Evolutionary conservation across 495 filamentous ascomycete species (phyloP).

Genomic region (Aspergillus sclerotioniger): DNA sequence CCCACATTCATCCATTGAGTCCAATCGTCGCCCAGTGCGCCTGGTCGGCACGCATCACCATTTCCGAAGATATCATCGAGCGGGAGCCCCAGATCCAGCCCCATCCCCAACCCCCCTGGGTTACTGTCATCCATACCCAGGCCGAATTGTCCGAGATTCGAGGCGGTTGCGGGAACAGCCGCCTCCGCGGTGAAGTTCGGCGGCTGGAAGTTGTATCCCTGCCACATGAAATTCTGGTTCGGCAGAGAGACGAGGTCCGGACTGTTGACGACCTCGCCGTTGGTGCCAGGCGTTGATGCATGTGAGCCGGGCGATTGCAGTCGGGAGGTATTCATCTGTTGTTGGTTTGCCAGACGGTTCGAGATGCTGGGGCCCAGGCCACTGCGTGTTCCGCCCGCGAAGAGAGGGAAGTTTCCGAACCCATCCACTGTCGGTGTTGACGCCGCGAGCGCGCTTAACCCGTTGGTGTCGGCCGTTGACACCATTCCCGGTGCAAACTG

Average conservation of each 20-base stretch:
- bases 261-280: constrained; percentile 35
- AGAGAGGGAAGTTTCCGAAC: constrained; percentile 29
- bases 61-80: constrained; percentile 48
- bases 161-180: constrained; percentile 21
- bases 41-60: constrained; percentile 22
- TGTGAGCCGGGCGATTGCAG: constrained; percentile 38
- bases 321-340: constrained; percentile 28
- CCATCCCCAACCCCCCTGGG: constrained; percentile 31
- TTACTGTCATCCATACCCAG: constrained; percentile 33
- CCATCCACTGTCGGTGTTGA: constrained; percentile 29
- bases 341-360: constrained; percentile 25
- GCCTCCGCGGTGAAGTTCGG: constrained; percentile 21
- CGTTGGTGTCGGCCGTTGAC: constrained; percentile 18
- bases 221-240: constrained; percentile 46
- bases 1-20: constrained; percentile 43
- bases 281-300: constrained; percentile 27
- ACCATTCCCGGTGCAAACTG: constrained; percentile 19
- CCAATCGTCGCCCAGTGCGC: constrained; percentile 35
- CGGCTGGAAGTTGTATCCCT: constrained; percentile 41
- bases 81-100: constrained; percentile 37
- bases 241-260: constrained; percentile 48
- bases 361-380: constrained; percentile 26
- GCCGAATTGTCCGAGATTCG: constrained; percentile 24
- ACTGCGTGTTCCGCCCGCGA: constrained; percentile 20
- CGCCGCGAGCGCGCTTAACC: constrained; percentile 12